Conservation (phyloP, 768 basidiomycete species). For the Hericium erinaceus region DNA sequence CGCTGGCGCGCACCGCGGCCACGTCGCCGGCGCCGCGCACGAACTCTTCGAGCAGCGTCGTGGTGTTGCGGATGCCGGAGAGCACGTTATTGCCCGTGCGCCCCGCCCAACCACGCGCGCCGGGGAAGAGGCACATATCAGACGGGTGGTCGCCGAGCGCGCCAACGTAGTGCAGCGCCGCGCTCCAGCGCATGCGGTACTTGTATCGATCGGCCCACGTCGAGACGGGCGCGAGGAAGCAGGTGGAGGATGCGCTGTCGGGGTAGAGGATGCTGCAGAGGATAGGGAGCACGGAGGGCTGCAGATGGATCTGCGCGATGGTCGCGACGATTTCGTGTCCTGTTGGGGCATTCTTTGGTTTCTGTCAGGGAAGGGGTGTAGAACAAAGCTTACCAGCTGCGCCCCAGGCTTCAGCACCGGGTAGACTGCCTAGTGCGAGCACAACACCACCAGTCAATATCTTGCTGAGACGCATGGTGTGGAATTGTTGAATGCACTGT, state of each 20-base stretch:
- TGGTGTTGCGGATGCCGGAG: slow-evolving; percentile 70
- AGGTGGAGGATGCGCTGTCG: slow-evolving; percentile 26
- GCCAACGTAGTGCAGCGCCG: slow-evolving; percentile 66
- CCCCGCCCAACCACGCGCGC: slow-evolving; percentile 65
- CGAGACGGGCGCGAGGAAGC: slow-evolving; percentile 77
- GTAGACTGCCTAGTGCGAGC: no score
- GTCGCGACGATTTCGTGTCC: slow-evolving; percentile 93
- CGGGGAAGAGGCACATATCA: slow-evolving; percentile 69
- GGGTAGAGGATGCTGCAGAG: slow-evolving; percentile 66
- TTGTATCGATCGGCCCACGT: slow-evolving; percentile 81
- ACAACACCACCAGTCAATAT: no score
- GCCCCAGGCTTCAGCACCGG: no score
- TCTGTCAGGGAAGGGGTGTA: no score
- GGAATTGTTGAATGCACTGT: no score
- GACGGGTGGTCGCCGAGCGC: slow-evolving; percentile 72
- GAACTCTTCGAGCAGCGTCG: slow-evolving; percentile 47
- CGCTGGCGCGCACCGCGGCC: slow-evolving; percentile 15
- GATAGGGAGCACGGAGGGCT: slow-evolving; percentile 55
- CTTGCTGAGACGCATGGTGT: no score
- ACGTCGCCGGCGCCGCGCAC: slow-evolving; percentile 20
- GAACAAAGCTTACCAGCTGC: no score
- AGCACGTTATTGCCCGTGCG: slow-evolving; percentile 54
- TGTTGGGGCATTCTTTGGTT: slow-evolving; percentile 12
- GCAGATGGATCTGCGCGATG: slow-evolving; percentile 86
- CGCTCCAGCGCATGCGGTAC: slow-evolving; percentile 50